Evolutionary conservation across 306 rosid genomes (phyloP), one percentile per base, ranked within the genome.

Genomic region (Rosa chinensis): DNA sequence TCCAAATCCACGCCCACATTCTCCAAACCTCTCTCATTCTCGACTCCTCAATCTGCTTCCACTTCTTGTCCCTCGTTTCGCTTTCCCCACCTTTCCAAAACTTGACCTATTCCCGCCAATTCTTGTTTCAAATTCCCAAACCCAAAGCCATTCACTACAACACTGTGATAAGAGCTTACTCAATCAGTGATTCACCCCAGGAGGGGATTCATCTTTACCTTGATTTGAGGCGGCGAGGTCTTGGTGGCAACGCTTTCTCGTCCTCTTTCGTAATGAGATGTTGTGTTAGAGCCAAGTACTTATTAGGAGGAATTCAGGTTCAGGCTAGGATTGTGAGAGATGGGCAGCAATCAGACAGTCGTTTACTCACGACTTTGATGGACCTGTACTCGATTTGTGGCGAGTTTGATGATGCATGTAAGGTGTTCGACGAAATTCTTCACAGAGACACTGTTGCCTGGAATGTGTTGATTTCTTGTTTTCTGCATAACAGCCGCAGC

Each of bases 381-480:
- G 89, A 85, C 17, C 53, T 94, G 83, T 92, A 94, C 70, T 88
- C 99, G 2, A 81, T 74, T 5, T 89, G 94, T 28, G 86, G 72
- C 52, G 78, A 75, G 70, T 62, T 72, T 40, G 79, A 59, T 43
- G 97, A 87, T 39, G 99, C 99, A 16, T 84, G 85, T 39, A 88
- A 82, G 40, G 42, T 94, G 88, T 94, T 94, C 62, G 99, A 89
- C 68, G 97, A 92, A 67, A 90, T 90, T 73, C 81, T 87, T 75
- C 86, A 43, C 0, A 92, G 84, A 79, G 97, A 92, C 72, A 85
- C 89, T 16, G 89, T 94, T 61, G 88, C 97, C 81, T 94, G 98
- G 98, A 94, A 94, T 61, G 98, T 94, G 32, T 78, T 94, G 88
- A 85, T 90, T 74, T 92, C 98, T 64, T 90, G 94, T 77, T 85